Evolutionary conservation across 495 filamentous ascomycete species (phyloP).

Genomic region (Xylaria intraflava): DNA sequence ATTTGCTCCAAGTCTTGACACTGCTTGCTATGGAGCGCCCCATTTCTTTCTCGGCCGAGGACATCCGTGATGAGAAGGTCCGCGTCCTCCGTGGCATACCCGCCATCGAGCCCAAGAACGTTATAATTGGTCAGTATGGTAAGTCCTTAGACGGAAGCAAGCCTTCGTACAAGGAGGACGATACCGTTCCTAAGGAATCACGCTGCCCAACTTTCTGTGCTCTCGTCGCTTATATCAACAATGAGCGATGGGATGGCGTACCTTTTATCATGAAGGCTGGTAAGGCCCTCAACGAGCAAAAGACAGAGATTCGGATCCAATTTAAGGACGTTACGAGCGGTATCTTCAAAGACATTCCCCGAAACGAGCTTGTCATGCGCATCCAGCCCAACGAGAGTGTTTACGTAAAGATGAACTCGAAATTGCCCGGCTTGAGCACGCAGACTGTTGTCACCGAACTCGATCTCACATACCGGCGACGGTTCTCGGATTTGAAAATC

Average conservation of each 20-base stretch:
- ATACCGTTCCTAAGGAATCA: conserved; percentile 95
- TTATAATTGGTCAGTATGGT: conserved; percentile 99
- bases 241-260: conserved; percentile 98
- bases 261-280: conserved; percentile 99
- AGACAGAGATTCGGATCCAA: conserved; percentile 98
- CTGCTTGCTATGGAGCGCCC: conserved; percentile 97
- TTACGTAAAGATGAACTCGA: conserved; percentile 99
- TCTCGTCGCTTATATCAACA: conserved; percentile 96
- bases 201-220: conserved; percentile 98
- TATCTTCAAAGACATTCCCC: conserved; percentile 99
- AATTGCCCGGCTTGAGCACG: conserved; percentile 97
- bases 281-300: conserved; percentile 98
- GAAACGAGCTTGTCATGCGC: conserved; percentile 98
- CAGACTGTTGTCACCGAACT: conserved; percentile 99
- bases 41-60: conserved; percentile 95
- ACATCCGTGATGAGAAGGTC: conserved; percentile 98
- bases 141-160: conserved; percentile 95
- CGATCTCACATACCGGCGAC: conserved; percentile 94
- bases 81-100: conserved; percentile 91
- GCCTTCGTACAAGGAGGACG: conserved; percentile 96
- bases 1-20: conserved; percentile 92
- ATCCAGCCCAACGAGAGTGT: conserved; percentile 99
- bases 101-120: conserved; percentile 97
- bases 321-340: conserved; percentile 99
- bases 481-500: conserved; percentile 99